phyloP scores from a whole-genome alignment of 2,329 filamentous ascomycete species.

The Lachnum nothofagi region DNA sequence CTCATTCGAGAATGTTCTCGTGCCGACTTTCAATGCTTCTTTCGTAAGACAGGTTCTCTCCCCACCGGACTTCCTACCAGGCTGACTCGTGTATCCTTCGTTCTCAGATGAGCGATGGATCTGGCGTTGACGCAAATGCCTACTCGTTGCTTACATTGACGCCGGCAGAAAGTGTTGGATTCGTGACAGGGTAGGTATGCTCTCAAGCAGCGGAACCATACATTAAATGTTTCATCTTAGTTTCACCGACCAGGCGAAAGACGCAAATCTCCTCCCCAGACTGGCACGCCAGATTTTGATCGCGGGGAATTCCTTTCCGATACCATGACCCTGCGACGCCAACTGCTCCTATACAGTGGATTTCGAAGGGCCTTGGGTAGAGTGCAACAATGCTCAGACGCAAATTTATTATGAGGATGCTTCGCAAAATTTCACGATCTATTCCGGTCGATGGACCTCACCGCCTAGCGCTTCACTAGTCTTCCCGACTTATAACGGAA shows the following conservation, averaged over 20 bases:
- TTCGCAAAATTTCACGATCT: slow-evolving; percentile 2
- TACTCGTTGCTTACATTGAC: slow-evolving; percentile 14
- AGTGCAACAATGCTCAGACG: slow-evolving; percentile 12
- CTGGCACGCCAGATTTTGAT: slow-evolving; percentile 18
- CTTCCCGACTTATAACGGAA: slow-evolving; percentile 17
- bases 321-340: slow-evolving; percentile 17
- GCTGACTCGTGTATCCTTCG: background rate
- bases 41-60: slow-evolving; percentile 15
- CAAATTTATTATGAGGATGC: background rate
- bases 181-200: slow-evolving; percentile 12
- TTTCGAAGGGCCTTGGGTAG: slow-evolving; percentile 18
- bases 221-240: background rate
- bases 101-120: slow-evolving; percentile 24
- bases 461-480: background rate
- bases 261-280: slow-evolving; percentile 12
- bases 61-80: background rate
- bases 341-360: slow-evolving; percentile 20
- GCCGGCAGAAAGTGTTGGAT: slow-evolving; percentile 6
- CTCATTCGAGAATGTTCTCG: background rate
- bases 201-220: background rate
- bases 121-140: slow-evolving; percentile 12
- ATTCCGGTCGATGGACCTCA: slow-evolving; percentile 4
- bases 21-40: slow-evolving; percentile 23
- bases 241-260: background rate
- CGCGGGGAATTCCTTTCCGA: slow-evolving; percentile 11